Conservation (phyloP, 768 basidiomycete genomes). For the Termitomyces sp. region DNA sequence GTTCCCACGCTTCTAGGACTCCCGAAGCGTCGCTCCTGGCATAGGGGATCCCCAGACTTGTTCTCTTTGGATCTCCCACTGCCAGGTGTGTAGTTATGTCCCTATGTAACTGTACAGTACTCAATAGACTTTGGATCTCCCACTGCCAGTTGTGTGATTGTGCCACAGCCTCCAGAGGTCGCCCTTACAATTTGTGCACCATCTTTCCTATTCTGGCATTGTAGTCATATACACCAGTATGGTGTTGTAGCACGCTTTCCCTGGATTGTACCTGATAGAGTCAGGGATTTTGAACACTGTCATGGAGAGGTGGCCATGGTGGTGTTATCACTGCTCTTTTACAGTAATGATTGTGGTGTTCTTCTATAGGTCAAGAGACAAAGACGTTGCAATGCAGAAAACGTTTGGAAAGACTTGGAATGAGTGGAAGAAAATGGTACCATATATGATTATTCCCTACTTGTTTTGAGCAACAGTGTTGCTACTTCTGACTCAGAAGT, state of each 20-base stretch:
- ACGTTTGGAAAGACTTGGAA: conserved; percentile 30
- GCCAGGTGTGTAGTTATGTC: no score
- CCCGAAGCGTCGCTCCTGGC: no score
- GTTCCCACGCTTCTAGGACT: no score
- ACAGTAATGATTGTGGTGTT: conserved; percentile 10
- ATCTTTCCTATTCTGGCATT: no score
- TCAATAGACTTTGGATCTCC: no score
- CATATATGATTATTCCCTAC: conserved; percentile 23
- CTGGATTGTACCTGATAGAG: conserved; percentile 28
- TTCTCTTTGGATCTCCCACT: no score
- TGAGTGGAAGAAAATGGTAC: conserved; percentile 23
- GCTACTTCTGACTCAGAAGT: conserved; percentile 23
- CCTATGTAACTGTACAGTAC: no score
- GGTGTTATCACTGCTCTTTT: conserved; percentile 8
- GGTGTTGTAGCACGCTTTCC: conserved; percentile 27
- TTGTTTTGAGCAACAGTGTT: not conserved
- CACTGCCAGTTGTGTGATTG: no score
- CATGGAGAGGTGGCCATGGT: conserved; percentile 12
- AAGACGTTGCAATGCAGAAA: conserved; percentile 25
- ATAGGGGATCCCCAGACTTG: no score
- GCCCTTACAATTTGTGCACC: conserved; percentile 32
- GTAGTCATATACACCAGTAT: conserved; percentile 26
- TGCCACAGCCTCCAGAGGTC: no score
- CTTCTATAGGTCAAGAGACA: conserved; percentile 19
- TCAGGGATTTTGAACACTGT: conserved; percentile 27